phyloP scores from a whole-genome alignment of 305 asterid species.

The Solanum hybrid region DNA sequence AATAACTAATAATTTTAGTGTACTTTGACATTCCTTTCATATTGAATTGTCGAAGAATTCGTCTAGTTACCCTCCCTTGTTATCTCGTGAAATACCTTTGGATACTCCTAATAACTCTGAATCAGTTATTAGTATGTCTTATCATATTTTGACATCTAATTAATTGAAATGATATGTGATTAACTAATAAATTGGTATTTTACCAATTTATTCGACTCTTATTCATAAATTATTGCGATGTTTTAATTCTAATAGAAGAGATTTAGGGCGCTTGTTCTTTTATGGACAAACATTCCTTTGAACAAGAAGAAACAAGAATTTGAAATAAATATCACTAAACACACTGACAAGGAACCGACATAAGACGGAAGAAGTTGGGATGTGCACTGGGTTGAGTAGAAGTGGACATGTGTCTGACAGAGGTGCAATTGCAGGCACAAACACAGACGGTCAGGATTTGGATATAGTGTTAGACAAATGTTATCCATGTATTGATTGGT shows the following conservation, averaged over 20 bases:
- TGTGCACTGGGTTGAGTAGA: neutral
- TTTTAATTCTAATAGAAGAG: neutral
- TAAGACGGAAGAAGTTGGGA: neutral
- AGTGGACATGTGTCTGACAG: neutral
- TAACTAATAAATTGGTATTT: neutral
- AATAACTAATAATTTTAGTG: neutral
- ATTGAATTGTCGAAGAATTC: neutral
- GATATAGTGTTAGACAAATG: neutral
- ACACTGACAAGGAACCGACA: neutral
- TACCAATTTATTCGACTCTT: too few relatives aligned
- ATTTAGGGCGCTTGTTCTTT: neutral
- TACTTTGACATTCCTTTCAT: neutral
- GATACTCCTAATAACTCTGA: neutral
- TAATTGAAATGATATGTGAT: neutral
- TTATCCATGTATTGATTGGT: neutral
- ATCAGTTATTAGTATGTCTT: neutral
- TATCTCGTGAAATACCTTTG: neutral
- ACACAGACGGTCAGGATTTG: too few relatives aligned
- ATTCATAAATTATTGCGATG: too few relatives aligned
- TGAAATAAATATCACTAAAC: neutral
- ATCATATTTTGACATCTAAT: neutral
- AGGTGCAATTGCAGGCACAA: neutral
- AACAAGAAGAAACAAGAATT: neutral
- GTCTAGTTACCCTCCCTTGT: neutral
- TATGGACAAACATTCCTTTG: neutral